Conservation (phyloP, 108 stramenopile genomes). For the Skeletonema costatum region DNA sequence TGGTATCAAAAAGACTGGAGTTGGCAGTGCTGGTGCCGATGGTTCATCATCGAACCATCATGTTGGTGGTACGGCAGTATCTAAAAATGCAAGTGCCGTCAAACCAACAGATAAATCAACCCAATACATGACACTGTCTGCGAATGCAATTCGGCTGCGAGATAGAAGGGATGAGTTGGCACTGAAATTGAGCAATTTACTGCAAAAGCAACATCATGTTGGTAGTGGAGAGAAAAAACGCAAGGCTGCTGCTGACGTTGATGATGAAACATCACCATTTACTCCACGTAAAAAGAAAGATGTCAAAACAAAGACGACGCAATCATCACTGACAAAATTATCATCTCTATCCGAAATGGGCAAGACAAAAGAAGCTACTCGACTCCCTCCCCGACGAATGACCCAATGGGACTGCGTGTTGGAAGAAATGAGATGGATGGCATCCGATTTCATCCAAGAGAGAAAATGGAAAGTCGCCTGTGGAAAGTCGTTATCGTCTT, state of each 20-base stretch:
- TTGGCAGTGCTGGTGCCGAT: neutral
- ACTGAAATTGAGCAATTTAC: neutral
- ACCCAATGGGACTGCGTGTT: slow-evolving; percentile 87
- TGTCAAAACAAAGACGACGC: neutral
- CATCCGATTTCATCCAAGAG: slow-evolving; percentile 88
- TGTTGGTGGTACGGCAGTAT: neutral
- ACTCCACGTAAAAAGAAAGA: neutral
- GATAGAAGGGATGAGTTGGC: slow-evolving; percentile 1
- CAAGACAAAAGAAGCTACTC: neutral
- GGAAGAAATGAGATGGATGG: slow-evolving; percentile 90
- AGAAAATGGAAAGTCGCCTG: slow-evolving; percentile 83
- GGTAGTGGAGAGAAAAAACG: neutral
- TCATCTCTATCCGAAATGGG: neutral
- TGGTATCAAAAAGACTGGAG: neutral
- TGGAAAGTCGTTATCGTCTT: slow-evolving; percentile 45
- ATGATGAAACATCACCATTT: neutral
- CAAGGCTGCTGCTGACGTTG: neutral
- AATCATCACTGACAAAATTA: neutral
- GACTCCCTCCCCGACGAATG: slow-evolving; percentile 64
- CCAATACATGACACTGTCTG: neutral
- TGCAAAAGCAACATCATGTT: neutral
- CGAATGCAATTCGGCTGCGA: neutral
- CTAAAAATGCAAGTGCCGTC: neutral
- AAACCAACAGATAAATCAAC: neutral
- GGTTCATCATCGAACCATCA: neutral